phyloP scores from a whole-genome alignment of 306 rosid genomes.

The Lathyrus aphaca region DNA sequence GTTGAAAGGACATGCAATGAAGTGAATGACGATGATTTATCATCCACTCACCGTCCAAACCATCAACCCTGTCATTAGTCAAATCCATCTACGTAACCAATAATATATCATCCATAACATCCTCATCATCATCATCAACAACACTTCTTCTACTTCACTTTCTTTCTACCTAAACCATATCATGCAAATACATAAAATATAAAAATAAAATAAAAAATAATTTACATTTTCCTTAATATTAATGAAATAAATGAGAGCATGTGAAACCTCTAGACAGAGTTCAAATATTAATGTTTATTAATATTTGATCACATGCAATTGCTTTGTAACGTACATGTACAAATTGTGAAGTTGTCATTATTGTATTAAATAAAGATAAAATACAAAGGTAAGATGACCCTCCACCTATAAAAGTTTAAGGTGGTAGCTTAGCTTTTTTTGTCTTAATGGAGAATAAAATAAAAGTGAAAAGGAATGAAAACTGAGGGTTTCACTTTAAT shows the following conservation, averaged over 20 bases:
- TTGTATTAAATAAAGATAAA: constrained; percentile 41
- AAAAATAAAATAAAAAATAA: no score
- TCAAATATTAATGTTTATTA: constrained; percentile 25
- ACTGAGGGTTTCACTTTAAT: constrained; percentile 42
- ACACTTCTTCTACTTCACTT: not conserved
- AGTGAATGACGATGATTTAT: constrained; percentile 18
- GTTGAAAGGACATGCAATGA: not conserved
- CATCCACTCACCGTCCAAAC: constrained; percentile 31
- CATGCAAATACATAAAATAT: not conserved
- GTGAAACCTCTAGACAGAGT: constrained; percentile 20
- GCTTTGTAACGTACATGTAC: constrained; percentile 40
- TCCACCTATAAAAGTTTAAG: constrained; percentile 41
- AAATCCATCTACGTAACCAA: constrained; percentile 16
- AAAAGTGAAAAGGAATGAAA: constrained; percentile 29
- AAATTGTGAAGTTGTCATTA: constrained; percentile 35
- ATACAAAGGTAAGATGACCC: constrained; percentile 40
- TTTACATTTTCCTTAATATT: not conserved
- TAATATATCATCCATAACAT: constrained; percentile 1
- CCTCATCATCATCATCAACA: not conserved
- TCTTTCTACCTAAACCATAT: not conserved
- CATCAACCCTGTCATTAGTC: constrained; percentile 11
- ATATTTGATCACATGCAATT: constrained; percentile 32
- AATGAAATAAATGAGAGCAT: not conserved
- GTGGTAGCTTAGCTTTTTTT: constrained; percentile 34
- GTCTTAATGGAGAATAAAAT: constrained; percentile 22